Percentiles rank a stretch among this genome's conserved stretches.
phyloP scores from a whole-genome alignment of 345 rosid species.

The Mangifera indica region DNA sequence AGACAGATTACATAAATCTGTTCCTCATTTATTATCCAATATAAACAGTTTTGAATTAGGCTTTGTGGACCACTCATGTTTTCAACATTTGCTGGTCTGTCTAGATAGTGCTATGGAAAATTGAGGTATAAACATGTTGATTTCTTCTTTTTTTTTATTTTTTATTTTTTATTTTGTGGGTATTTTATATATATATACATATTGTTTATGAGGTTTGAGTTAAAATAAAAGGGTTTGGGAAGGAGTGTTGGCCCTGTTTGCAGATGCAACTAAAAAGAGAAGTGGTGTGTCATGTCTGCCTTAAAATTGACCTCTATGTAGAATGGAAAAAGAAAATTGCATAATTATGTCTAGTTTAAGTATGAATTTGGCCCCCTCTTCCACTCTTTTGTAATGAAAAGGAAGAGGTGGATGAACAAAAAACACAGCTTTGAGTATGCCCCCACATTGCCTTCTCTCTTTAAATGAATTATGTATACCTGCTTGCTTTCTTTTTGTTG shows the following conservation, averaged over 20 bases:
- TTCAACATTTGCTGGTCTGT: slow-evolving; percentile 31
- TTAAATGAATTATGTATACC: slow-evolving; percentile 14
- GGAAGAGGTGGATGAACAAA: slow-evolving; percentile 25
- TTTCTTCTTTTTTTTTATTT: too few relatives aligned
- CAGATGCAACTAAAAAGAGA: slow-evolving; percentile 29
- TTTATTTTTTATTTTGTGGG: too few relatives aligned
- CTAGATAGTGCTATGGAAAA: slow-evolving; percentile 38
- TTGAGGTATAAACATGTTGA: slow-evolving; percentile 17
- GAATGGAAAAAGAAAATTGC: slow-evolving; percentile 33
- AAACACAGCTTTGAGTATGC: slow-evolving; percentile 28
- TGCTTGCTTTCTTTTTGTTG: background rate
- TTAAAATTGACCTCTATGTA: slow-evolving; percentile 32
- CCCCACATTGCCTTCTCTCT: slow-evolving; percentile 30
- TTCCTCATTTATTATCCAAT: slow-evolving; percentile 5
- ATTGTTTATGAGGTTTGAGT: too few relatives aligned
- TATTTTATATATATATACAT: too few relatives aligned
- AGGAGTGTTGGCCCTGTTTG: too few relatives aligned
- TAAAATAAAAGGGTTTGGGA: too few relatives aligned
- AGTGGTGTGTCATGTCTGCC: slow-evolving; percentile 37
- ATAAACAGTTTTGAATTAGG: slow-evolving; percentile 23
- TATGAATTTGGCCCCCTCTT: slow-evolving; percentile 24
- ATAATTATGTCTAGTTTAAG: slow-evolving; percentile 38
- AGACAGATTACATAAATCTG: slow-evolving; percentile 32
- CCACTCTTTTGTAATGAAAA: slow-evolving; percentile 21
- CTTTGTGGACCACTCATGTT: slow-evolving; percentile 42